Percentiles rank a stretch among this genome's conserved stretches.
Conservation (phyloP, 257 asterid species). For the Plectranthus barbatus region DNA sequence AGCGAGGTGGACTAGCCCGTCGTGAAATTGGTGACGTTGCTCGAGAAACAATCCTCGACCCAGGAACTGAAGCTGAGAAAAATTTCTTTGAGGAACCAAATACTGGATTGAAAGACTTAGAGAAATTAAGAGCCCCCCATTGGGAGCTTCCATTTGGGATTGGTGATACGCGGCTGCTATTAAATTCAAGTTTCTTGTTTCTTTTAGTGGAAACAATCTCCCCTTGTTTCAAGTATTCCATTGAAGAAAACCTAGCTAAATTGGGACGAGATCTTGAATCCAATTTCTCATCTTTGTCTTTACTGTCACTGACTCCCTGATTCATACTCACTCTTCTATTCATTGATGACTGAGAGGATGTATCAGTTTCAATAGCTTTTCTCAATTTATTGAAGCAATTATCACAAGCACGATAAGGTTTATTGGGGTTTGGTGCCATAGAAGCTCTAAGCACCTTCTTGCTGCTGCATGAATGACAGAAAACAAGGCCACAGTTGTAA, state of each 20-base stretch:
- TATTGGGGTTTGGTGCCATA: constrained; percentile 92
- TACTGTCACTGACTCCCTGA: constrained; percentile 42
- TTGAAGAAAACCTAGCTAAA: constrained; percentile 72
- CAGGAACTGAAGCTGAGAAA: constrained; percentile 98
- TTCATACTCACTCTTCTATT: constrained; percentile 65
- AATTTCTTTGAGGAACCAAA: constrained; percentile 87
- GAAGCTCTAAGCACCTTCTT: constrained; percentile 85
- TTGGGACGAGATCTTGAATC: constrained; percentile 68
- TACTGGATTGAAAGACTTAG: constrained; percentile 81
- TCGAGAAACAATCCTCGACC: constrained; percentile 95
- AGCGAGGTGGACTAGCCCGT: constrained; percentile 93
- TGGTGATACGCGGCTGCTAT: constrained; percentile 91
- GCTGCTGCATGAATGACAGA: constrained; percentile 93
- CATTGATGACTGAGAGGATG: constrained; percentile 57
- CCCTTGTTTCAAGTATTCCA: constrained; percentile 80
- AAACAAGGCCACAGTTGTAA: constrained; percentile 92
- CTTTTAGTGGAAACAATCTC: constrained; percentile 66
- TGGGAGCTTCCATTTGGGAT: constrained; percentile 87
- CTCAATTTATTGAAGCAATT: constrained; percentile 72
- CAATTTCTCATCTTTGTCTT: constrained; percentile 66
- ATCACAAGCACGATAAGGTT: constrained; percentile 89
- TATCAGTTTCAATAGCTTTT: constrained; percentile 67
- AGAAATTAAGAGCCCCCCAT: constrained; percentile 69
- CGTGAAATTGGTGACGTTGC: constrained; percentile 97
- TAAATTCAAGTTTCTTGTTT: constrained; percentile 77